Percentiles rank a stretch among this genome's conserved stretches.
Conservation (phyloP, 1,284 basidiomycete species). For the Tremellales sp. region DNA sequence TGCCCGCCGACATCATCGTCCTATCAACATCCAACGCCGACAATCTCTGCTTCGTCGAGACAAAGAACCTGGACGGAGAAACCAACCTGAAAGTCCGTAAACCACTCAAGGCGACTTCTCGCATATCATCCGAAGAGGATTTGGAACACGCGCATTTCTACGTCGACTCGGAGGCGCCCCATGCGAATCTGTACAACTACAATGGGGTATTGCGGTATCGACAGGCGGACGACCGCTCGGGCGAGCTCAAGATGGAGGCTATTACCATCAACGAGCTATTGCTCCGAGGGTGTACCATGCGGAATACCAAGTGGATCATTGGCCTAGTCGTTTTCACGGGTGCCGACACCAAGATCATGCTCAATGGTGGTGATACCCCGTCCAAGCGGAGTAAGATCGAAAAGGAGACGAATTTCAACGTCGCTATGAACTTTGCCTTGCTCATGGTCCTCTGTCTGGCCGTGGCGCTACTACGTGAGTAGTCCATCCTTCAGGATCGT, state of each 20-base stretch:
- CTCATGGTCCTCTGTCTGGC: conserved; percentile 72
- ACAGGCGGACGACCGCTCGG: conserved; percentile 13
- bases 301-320: conserved; percentile 92
- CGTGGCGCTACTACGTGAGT: conserved; percentile 47
- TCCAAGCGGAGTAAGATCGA: conserved; percentile 95
- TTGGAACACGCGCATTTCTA: conserved; percentile 79
- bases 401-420: conserved; percentile 88
- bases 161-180: conserved; percentile 88
- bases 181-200: conserved; percentile 88
- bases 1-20: conserved; percentile 90
- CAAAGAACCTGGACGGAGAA: conserved; percentile 94
- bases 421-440: conserved; percentile 86
- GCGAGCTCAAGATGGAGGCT: conserved; percentile 46
- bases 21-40: conserved; percentile 71
- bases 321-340: conserved; percentile 93
- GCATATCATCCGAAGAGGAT: conserved; percentile 82
- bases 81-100: conserved; percentile 89
- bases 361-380: conserved; percentile 87
- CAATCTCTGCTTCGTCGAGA: conserved; percentile 82
- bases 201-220: conserved; percentile 77
- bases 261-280: conserved; percentile 89
- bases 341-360: conserved; percentile 95
- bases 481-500: not conserved
- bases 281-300: conserved; percentile 83
- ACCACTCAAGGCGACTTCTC: conserved; percentile 69